Conservation (phyloP, 495 filamentous ascomycete species). For the Daldinia concentrica region DNA sequence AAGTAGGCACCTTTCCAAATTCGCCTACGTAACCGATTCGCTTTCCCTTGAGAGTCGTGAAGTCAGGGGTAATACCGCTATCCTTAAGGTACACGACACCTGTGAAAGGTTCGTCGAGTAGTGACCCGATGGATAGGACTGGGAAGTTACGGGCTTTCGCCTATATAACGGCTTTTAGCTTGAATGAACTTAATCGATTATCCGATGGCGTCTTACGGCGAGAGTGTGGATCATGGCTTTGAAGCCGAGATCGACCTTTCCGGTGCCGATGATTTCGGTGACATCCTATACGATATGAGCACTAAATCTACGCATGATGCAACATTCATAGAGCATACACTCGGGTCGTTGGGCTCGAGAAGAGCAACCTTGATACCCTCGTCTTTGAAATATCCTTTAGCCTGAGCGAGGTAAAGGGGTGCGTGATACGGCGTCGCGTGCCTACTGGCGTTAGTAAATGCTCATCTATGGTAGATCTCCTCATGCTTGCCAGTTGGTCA, state of each 20-base stretch:
- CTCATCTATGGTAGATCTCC: slow-evolving; percentile 19
- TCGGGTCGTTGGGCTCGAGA: slow-evolving; percentile 75
- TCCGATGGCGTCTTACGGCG: slow-evolving; percentile 57
- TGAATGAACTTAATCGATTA: not conserved
- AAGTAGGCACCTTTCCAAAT: slow-evolving; percentile 64
- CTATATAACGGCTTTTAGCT: slow-evolving; percentile 44
- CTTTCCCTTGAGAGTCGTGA: slow-evolving; percentile 70
- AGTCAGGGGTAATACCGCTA: slow-evolving; percentile 70
- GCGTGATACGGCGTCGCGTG: slow-evolving; percentile 79
- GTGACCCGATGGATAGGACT: slow-evolving; percentile 71
- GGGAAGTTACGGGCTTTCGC: slow-evolving; percentile 76
- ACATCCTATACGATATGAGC: slow-evolving; percentile 57
- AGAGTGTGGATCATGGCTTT: slow-evolving; percentile 81
- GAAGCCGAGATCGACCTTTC: slow-evolving; percentile 76
- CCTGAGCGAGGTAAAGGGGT: slow-evolving; percentile 74
- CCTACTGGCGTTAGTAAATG: slow-evolving; percentile 55
- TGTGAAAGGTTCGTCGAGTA: slow-evolving; percentile 77
- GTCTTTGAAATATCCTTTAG: slow-evolving; percentile 74
- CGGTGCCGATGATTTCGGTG: slow-evolving; percentile 76
- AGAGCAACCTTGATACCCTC: slow-evolving; percentile 76
- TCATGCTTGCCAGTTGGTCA: slow-evolving; percentile 71
- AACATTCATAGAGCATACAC: slow-evolving; percentile 46
- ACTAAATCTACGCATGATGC: slow-evolving; percentile 3
- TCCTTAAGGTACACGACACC: slow-evolving; percentile 75
- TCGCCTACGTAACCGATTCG: slow-evolving; percentile 77